Evolutionary conservation across 202 grass and related monocot genomes (phyloP).

Genomic region (Brachypodium distachyon): DNA sequence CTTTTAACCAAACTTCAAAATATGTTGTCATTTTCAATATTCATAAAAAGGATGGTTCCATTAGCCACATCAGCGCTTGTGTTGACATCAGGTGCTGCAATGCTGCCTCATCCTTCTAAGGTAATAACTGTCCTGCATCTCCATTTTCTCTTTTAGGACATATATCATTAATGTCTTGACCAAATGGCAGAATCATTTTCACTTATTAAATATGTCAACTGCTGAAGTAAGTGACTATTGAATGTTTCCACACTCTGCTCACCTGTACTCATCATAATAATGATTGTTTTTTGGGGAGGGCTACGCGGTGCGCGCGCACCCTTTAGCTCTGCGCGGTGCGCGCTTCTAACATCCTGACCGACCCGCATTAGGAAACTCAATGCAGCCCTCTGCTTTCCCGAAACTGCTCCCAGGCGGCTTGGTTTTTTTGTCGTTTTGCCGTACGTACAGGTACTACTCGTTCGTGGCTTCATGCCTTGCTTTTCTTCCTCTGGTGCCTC

Average conservation of each 20-base stretch:
- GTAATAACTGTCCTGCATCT: slow-evolving; percentile 24
- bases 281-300: too few species aligned
- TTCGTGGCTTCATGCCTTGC: too few species aligned
- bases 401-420: too few species aligned
- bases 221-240: not conserved
- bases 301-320: too few species aligned
- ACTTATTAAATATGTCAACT: not conserved
- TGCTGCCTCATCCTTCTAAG: slow-evolving; percentile 94
- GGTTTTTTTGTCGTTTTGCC: too few species aligned
- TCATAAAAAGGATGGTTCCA: slow-evolving; percentile 34
- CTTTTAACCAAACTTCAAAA: not conserved
- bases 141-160: not conserved
- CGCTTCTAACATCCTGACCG: too few species aligned
- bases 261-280: not conserved
- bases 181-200: not conserved
- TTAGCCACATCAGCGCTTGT: slow-evolving; percentile 24
- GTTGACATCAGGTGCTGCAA: slow-evolving; percentile 60
- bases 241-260: not conserved
- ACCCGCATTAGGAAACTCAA: too few species aligned
- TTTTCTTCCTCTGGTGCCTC: too few species aligned
- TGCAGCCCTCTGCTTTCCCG: too few species aligned
- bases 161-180: not conserved
- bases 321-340: too few species aligned
- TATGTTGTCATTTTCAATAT: not conserved
- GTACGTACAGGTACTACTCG: too few species aligned